Evolutionary conservation across 306 rosid species (phyloP).

Genomic region (Notholithocarpus densiflorus): DNA sequence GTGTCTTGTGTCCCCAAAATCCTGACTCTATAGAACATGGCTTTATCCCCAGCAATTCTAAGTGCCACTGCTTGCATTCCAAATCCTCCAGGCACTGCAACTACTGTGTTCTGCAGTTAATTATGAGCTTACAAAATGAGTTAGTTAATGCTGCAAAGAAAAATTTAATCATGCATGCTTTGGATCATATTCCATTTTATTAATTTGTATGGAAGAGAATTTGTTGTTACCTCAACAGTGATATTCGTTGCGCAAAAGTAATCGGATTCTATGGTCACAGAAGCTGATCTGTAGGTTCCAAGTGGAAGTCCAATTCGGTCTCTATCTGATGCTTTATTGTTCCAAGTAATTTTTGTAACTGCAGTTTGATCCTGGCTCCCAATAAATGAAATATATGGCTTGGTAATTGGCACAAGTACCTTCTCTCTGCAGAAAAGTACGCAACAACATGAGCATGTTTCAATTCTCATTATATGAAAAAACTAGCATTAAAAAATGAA

Average conservation of each 20-base stretch:
- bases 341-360: slow-evolving; percentile 63
- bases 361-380: slow-evolving; percentile 46
- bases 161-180: background rate
- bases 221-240: slow-evolving; percentile 62
- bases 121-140: background rate
- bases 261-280: slow-evolving; percentile 72
- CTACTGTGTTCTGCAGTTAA: slow-evolving; percentile 63
- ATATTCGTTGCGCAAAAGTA: slow-evolving; percentile 76
- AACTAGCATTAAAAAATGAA: background rate
- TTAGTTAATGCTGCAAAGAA: background rate
- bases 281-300: slow-evolving; percentile 74
- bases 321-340: slow-evolving; percentile 72
- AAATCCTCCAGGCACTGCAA: slow-evolving; percentile 54
- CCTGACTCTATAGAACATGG: slow-evolving; percentile 65
- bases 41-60: slow-evolving; percentile 66
- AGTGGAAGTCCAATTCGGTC: slow-evolving; percentile 46
- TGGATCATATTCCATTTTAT: background rate
- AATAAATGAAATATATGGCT: slow-evolving; percentile 80
- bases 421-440: slow-evolving; percentile 63
- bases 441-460: background rate
- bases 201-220: background rate
- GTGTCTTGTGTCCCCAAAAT: slow-evolving; percentile 82
- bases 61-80: slow-evolving; percentile 96
- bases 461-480: background rate
- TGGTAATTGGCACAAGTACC: slow-evolving; percentile 58